A percentile compares a stretch with the other conserved stretches of the same genome.
These are phyloP conservation scores for Eutrema yunnanense DNA, from an alignment of 345 rosid genomes.

Conservation along the genomic window DNA sequence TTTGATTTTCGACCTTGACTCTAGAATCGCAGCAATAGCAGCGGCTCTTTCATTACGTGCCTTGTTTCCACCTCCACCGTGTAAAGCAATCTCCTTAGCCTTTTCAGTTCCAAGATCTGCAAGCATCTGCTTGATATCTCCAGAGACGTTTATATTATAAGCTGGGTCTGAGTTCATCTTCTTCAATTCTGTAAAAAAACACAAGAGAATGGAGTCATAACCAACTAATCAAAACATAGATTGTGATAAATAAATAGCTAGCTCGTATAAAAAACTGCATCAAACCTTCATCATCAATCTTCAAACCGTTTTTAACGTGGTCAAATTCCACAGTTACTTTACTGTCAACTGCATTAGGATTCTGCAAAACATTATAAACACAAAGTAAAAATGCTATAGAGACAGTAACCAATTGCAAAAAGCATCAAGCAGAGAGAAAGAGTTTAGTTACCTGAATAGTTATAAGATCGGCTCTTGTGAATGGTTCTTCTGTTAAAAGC, in stretches of 20 bases:
- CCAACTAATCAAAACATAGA: background rate
- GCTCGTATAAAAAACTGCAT: background rate
- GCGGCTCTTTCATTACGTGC: conserved; percentile 95
- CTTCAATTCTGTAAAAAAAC: conserved; percentile 41
- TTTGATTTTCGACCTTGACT: conserved; percentile 69
- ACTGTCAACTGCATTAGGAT: conserved; percentile 71
- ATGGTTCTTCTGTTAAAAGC: conserved; percentile 81
- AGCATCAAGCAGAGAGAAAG: background rate
- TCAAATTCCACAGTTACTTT: conserved; percentile 75
- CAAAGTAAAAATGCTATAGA: background rate
- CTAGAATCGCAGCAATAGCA: conserved; percentile 77
- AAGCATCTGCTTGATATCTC: conserved; percentile 89
- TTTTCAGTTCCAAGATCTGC: conserved; percentile 91
- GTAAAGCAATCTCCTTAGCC: conserved; percentile 73
- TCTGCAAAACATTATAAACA: conserved; percentile 36
- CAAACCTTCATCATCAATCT: conserved; percentile 83
- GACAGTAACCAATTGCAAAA: background rate
- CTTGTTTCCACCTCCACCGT: conserved; percentile 93
- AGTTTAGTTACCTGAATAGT: conserved; percentile 52
- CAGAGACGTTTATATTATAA: conserved; percentile 62
- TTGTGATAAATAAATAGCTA: background rate
- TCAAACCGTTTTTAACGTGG: conserved; percentile 73
- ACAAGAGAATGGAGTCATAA: conserved; percentile 1
- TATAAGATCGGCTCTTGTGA: conserved; percentile 72
- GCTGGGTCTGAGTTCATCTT: conserved; percentile 70